A percentile compares a stretch with the other conserved stretches of the same genome.
Conservation (phyloP, 2,329 filamentous ascomycete genomes). For the Aspergillus pseudotamarii region DNA sequence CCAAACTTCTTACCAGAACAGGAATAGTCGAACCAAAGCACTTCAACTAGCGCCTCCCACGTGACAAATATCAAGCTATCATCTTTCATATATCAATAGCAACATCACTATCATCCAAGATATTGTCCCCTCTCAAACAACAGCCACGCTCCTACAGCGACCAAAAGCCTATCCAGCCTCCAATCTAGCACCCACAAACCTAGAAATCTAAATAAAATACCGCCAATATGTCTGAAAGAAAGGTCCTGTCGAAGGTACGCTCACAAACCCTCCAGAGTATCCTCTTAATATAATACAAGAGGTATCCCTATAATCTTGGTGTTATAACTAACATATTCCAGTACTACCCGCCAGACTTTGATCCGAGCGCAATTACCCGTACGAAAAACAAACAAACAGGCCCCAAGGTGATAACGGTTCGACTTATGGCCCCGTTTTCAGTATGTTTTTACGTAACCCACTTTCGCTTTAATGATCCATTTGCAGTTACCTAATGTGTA, state of each 20-base stretch:
- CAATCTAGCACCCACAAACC: neutral
- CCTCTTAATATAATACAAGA: slow-evolving; percentile 10
- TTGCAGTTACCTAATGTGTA: neutral
- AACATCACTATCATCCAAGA: neutral
- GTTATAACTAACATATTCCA: slow-evolving; percentile 21
- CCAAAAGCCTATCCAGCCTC: neutral
- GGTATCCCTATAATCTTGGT: neutral
- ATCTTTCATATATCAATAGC: neutral
- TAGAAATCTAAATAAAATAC: neutral
- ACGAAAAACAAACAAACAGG: slow-evolving; percentile 64
- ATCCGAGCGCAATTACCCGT: slow-evolving; percentile 77
- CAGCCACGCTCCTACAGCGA: neutral
- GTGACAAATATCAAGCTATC: neutral
- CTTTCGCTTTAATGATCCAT: neutral
- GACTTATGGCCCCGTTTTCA: slow-evolving; percentile 85
- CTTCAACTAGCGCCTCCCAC: neutral
- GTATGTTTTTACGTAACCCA: neutral
- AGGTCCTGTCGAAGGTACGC: slow-evolving; percentile 6
- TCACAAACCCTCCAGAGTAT: slow-evolving; percentile 9
- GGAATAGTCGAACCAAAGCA: neutral
- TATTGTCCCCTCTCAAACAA: neutral
- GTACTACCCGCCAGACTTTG: slow-evolving; percentile 77
- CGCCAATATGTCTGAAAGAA: slow-evolving; percentile 5
- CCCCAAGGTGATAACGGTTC: slow-evolving; percentile 81
- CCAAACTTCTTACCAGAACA: neutral